These are phyloP conservation scores for Glonium stellatum DNA, from an alignment of 495 filamentous ascomycete species.

Conservation along the genomic window DNA sequence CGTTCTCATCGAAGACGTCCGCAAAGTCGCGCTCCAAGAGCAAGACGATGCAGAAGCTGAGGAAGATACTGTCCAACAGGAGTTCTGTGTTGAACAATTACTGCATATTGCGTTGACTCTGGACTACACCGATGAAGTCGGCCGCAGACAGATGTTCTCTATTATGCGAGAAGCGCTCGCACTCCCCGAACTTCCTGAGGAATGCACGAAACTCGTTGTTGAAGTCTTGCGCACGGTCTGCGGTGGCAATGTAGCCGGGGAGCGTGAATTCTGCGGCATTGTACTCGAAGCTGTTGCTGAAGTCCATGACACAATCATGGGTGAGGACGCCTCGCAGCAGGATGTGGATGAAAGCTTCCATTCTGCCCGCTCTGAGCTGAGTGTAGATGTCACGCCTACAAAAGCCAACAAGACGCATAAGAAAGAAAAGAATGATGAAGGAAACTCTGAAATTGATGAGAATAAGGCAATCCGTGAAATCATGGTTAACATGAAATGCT, in stretches of 20 bases:
- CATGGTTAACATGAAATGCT: conserved; percentile 95
- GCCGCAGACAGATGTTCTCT: conserved; percentile 88
- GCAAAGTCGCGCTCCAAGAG: conserved; percentile 45
- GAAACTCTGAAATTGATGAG: conserved; percentile 59
- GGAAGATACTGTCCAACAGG: conserved; percentile 73
- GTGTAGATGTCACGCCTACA: conserved; percentile 44
- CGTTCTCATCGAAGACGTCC: conserved; percentile 62
- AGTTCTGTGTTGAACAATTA: conserved; percentile 92
- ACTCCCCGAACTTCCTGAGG: conserved; percentile 81
- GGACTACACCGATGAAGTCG: conserved; percentile 87
- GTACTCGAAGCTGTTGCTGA: conserved; percentile 91
- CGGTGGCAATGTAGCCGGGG: conserved; percentile 67
- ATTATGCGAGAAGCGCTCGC: conserved; percentile 78
- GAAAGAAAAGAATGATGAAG: conserved; percentile 33
- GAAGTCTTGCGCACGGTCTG: conserved; percentile 76
- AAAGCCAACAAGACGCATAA: conserved; percentile 41
- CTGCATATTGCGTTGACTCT: conserved; percentile 84
- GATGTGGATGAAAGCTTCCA: conserved; percentile 56
- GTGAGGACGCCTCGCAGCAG: conserved; percentile 40
- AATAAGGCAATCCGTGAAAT: conserved; percentile 80
- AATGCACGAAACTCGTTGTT: conserved; percentile 80
- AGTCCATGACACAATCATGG: conserved; percentile 81
- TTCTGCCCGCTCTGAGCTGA: conserved; percentile 79
- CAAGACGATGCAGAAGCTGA: conserved; percentile 66
- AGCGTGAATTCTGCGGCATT: conserved; percentile 88